Percentiles rank a stretch among this genome's conserved stretches.
phyloP scores from a whole-genome alignment of 192 early-diverging fungal species.

The Cladochytrium replicatum region DNA sequence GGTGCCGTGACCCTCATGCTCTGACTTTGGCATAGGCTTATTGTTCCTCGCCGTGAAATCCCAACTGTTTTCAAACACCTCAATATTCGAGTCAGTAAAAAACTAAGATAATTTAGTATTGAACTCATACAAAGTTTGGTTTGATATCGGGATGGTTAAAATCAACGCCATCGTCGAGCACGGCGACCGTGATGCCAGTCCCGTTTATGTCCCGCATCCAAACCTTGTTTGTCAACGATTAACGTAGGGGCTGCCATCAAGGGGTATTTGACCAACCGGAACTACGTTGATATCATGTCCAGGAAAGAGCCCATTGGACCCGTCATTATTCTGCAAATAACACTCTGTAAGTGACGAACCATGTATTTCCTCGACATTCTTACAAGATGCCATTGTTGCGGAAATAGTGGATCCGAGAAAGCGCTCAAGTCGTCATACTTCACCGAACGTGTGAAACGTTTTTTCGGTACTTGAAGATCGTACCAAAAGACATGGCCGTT shows the following conservation, averaged over 20 bases:
- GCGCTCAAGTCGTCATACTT: conserved; percentile 19
- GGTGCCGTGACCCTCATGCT: conserved; percentile 40
- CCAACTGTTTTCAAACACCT: not conserved
- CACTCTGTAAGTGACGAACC: no score
- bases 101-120: no score
- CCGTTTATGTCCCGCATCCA: conserved; percentile 49
- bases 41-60: not conserved
- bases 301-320: conserved; percentile 14
- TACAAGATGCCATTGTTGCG: conserved; percentile 73
- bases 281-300: conserved; percentile 90
- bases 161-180: conserved; percentile 79
- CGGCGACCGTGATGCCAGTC: conserved; percentile 56
- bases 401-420: conserved; percentile 55
- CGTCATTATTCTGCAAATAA: conserved; percentile 28
- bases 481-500: conserved; percentile 10
- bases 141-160: conserved; percentile 57
- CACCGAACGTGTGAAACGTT: conserved; percentile 25
- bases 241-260: conserved; percentile 1
- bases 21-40: not conserved
- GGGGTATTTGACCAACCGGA: conserved; percentile 40
- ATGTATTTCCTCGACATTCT: conserved; percentile 9
- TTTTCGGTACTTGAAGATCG: conserved; percentile 17
- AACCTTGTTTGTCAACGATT: not conserved
- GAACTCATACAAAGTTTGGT: no score
- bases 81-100: not conserved